Percentiles rank a stretch among this genome's conserved stretches.
Conservation (phyloP, 148 eudicot genomes). For the Agrostemma githago region DNA sequence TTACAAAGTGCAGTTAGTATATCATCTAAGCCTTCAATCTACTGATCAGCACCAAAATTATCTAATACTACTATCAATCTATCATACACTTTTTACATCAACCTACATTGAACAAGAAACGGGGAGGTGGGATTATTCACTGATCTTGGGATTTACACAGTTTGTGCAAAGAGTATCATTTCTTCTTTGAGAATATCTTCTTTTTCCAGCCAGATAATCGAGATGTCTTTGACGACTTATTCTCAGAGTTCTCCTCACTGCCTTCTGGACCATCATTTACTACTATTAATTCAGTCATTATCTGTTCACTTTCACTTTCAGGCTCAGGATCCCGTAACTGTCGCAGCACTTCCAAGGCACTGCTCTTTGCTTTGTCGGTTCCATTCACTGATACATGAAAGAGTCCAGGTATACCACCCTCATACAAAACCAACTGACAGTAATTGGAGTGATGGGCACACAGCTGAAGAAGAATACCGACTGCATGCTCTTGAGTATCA, state of each 20-base stretch:
- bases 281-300: slow-evolving; percentile 15
- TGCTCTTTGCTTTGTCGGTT: slow-evolving; percentile 49
- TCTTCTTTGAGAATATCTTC: slow-evolving; percentile 26
- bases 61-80: background rate
- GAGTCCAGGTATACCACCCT: slow-evolving; percentile 60
- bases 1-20: background rate
- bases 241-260: slow-evolving; percentile 4
- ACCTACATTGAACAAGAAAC: background rate
- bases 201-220: slow-evolving; percentile 30
- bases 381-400: slow-evolving; percentile 43
- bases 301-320: slow-evolving; percentile 17
- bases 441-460: slow-evolving; percentile 49
- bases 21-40: background rate
- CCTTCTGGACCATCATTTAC: slow-evolving; percentile 13
- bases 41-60: background rate
- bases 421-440: slow-evolving; percentile 59
- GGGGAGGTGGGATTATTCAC: too few species aligned
- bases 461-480: slow-evolving; percentile 48
- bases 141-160: background rate
- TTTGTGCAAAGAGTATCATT: slow-evolving; percentile 7
- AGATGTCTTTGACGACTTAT: slow-evolving; percentile 27
- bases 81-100: slow-evolving; percentile 9
- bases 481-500: slow-evolving; percentile 58
- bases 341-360: slow-evolving; percentile 57
- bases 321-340: slow-evolving; percentile 33